phyloP scores from a whole-genome alignment of 805 yeast species.

The Candida namnaoensis region DNA sequence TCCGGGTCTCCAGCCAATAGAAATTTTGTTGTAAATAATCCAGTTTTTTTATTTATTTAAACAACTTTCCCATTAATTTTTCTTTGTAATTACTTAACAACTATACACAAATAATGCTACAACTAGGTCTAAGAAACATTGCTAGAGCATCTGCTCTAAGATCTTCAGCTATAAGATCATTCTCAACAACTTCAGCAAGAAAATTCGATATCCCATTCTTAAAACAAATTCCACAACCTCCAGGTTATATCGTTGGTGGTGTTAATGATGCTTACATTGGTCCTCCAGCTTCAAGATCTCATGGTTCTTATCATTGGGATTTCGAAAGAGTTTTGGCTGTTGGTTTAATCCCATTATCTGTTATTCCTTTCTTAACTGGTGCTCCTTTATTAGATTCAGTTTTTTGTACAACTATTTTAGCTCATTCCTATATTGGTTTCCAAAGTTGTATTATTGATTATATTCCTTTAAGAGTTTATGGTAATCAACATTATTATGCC shows the following conservation, averaged over 20 bases:
- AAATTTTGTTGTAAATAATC: too few relatives aligned
- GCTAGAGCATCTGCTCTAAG: not conserved
- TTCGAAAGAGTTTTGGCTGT: conserved; percentile 68
- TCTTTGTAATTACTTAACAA: too few relatives aligned
- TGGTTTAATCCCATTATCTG: conserved; percentile 67
- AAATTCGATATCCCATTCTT: conserved; percentile 36
- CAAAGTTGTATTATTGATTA: conserved; percentile 90
- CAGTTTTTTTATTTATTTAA: too few relatives aligned
- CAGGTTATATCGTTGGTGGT: conserved; percentile 87
- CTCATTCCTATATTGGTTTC: conserved; percentile 82
- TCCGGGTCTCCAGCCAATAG: too few relatives aligned
- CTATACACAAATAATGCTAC: too few relatives aligned
- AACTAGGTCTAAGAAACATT: not conserved
- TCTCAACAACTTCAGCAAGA: conserved; percentile 19
- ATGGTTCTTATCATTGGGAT: conserved; percentile 94
- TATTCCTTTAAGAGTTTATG: conserved; percentile 81
- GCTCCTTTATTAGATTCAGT: conserved; percentile 67
- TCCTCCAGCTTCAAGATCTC: conserved; percentile 54
- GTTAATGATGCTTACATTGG: conserved; percentile 80
- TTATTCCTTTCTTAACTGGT: conserved; percentile 73
- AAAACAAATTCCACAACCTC: conserved; percentile 68
- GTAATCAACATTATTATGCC: conserved; percentile 64
- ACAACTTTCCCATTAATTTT: too few relatives aligned
- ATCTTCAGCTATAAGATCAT: not conserved
- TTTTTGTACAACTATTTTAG: conserved; percentile 54